phyloP scores from a whole-genome alignment of 192 early-diverging fungal species.

The Hyaloraphidium curvatum region DNA sequence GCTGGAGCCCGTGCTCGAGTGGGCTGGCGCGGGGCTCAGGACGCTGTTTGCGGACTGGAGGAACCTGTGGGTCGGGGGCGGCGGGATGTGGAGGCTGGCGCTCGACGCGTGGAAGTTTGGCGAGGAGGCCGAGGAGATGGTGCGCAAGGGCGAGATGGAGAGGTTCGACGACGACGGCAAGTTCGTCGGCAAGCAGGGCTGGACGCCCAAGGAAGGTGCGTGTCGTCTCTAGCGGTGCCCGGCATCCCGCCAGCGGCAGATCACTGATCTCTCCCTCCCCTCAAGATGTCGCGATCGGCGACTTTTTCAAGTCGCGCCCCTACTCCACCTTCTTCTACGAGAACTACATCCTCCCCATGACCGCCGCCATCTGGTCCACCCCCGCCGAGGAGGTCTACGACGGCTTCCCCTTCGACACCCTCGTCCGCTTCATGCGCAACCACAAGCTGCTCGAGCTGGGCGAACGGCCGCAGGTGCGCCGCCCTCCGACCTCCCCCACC shows the following conservation, averaged over 20 bases:
- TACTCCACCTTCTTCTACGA: conserved; percentile 37
- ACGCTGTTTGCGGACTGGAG: conserved; percentile 31
- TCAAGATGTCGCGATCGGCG: conserved; percentile 15
- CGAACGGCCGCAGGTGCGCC: conserved; percentile 22
- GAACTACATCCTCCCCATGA: conserved; percentile 47
- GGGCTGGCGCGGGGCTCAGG: conserved; percentile 31
- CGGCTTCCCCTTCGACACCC: conserved; percentile 35
- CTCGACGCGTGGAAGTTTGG: conserved; percentile 30
- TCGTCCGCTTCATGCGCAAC: conserved; percentile 42
- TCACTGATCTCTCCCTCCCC: not conserved
- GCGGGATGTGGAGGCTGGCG: conserved; percentile 29
- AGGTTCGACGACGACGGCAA: not conserved
- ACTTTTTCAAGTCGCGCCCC: conserved; percentile 24
- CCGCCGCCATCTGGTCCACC: conserved; percentile 42
- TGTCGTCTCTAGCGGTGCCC: not conserved
- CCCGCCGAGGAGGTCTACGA: conserved; percentile 32
- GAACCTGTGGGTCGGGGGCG: conserved; percentile 19
- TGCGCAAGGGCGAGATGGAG: not conserved
- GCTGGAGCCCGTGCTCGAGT: conserved; percentile 39
- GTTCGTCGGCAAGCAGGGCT: conserved; percentile 1
- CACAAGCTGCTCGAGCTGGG: conserved; percentile 32
- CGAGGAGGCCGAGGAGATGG: conserved; percentile 21
- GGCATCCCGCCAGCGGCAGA: not conserved
- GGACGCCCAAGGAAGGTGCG: conserved; percentile 3
- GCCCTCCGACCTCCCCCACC: no score